Evolutionary conservation across 805 yeast species (phyloP).

Genomic region (Nakazawaea wickerhamii): DNA sequence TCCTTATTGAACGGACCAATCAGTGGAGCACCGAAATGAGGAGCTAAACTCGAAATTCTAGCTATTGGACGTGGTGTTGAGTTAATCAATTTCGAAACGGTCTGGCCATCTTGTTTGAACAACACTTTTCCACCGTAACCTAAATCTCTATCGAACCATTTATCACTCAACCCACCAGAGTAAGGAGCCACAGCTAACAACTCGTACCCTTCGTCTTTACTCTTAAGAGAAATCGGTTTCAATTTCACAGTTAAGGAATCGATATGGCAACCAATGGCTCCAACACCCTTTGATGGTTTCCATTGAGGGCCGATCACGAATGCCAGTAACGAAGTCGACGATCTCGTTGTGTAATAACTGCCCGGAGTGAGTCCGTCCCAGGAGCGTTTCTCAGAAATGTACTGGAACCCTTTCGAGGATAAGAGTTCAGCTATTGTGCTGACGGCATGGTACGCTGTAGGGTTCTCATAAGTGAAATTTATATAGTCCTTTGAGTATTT

Average conservation of each 20-base stretch:
- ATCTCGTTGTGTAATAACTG: constrained; percentile 61
- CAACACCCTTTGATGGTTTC: constrained; percentile 60
- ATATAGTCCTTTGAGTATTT: constrained; percentile 39
- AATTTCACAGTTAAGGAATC: constrained; percentile 65
- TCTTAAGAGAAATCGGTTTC: constrained; percentile 65
- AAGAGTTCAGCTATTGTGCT: constrained; percentile 42
- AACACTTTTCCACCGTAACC: constrained; percentile 78
- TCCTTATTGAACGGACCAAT: constrained; percentile 71
- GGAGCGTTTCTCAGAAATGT: constrained; percentile 55
- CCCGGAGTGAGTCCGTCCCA: constrained; percentile 47
- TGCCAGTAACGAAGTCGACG: constrained; percentile 63
- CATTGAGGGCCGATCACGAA: constrained; percentile 65
- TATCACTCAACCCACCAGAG: constrained; percentile 58
- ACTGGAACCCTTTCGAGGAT: constrained; percentile 56
- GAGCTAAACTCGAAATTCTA: constrained; percentile 78
- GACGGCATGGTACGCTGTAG: constrained; percentile 74
- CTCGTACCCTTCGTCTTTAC: constrained; percentile 65
- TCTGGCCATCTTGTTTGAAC: constrained; percentile 35
- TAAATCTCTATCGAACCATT: constrained; percentile 84
- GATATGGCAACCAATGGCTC: constrained; percentile 66
- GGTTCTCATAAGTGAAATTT: constrained; percentile 64
- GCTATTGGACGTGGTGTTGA: constrained; percentile 70
- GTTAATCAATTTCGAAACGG: constrained; percentile 42
- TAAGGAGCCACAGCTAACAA: constrained; percentile 80
- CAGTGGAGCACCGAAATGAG: constrained; percentile 74